phyloP scores from a whole-genome alignment of 345 rosid species.

The Hibiscus mutabilis region DNA sequence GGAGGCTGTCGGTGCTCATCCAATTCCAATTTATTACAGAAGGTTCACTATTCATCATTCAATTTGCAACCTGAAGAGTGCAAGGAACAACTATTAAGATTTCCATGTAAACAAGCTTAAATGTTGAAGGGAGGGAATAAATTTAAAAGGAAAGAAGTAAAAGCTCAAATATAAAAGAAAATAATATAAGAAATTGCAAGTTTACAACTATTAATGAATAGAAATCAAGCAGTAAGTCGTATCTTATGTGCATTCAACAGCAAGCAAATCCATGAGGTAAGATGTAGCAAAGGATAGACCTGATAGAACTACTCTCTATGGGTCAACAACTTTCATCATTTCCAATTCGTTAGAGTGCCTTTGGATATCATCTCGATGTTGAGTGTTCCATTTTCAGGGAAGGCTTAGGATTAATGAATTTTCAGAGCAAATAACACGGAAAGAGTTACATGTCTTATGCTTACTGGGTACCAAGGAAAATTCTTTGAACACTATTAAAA shows the following conservation, averaged over 20 bases:
- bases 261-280: background rate
- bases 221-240: background rate
- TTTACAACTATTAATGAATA: background rate
- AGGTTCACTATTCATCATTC: conserved; percentile 74
- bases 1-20: conserved; percentile 74
- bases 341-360: background rate
- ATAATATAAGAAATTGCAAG: background rate
- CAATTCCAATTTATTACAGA: conserved; percentile 80
- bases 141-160: background rate
- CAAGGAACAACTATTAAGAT: conserved; percentile 6
- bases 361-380: background rate
- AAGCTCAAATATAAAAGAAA: background rate
- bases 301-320: background rate
- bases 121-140: background rate
- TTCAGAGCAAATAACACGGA: background rate
- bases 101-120: background rate
- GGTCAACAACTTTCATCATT: background rate
- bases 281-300: background rate
- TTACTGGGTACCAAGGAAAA: background rate
- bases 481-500: background rate
- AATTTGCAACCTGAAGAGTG: conserved; percentile 58
- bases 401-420: background rate
- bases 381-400: background rate
- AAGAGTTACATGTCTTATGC: background rate
- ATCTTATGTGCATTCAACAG: background rate